Evolutionary conservation across 257 asterid species (phyloP), one percentile per base, ranked within the genome.

Genomic region (Plantago elongata): DNA sequence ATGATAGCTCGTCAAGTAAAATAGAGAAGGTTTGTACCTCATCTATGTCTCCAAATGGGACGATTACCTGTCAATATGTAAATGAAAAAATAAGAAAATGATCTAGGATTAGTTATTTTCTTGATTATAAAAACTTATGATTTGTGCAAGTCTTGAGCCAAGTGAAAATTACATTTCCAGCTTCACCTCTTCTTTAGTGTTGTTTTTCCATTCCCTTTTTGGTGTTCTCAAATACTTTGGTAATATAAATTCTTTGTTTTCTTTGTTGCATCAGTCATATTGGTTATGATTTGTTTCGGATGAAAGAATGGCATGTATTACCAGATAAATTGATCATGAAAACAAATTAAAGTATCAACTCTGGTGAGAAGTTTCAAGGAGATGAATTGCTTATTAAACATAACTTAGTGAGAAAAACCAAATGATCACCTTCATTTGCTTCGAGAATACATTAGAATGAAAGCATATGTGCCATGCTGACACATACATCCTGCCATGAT

Each of bases 381-480:
- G 50, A 60, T 64, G 49, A 46, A 69, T 65, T 9, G 14, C 61
- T 34, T 34, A 1, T 22, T 1, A 6, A 34, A 34, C 40, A 34
- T 34, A 34, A 34, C 40, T 34, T 34, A 7, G 8, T 3, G 40
- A 34, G 7, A 34, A 56, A 14, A 37, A 43, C 45, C 63, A 55
- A 46, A 69, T 65, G 52, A 62, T 60, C 63, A 84, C 97, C 97
- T 86, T 92, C 81, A 86, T 85, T 83, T 92, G 88, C 89, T 92
- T 92, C 7, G 94, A 84, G 79, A 92, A 92, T 52, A 92, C 87
- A 55, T 86, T 89, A 67, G 99, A 89, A 75, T 84, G 91, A 81
- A 92, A 92, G 85, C 99, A 92, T 74, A 92, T 80, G 81, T 87
- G 85, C 86, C 91, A 77, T 16, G 94, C 78, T 38, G 97, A 92